Evolutionary conservation across 1,139 yeast species (phyloP).

Genomic region (Geotrichum restrictum): DNA sequence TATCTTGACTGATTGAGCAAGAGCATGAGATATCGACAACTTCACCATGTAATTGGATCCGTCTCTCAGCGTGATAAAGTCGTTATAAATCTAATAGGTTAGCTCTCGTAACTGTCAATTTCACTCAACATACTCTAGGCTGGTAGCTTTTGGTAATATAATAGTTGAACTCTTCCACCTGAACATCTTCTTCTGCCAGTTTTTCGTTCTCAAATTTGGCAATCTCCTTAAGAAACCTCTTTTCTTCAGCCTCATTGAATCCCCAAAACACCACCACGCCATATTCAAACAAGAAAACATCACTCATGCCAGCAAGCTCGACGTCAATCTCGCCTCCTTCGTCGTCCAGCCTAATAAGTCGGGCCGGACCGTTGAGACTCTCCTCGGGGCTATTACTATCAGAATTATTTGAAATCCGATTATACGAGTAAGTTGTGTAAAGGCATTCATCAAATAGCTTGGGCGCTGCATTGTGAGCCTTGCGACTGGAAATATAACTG

Average conservation of each 20-base stretch:
- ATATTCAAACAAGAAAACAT: conserved; percentile 83
- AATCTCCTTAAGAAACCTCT: conserved; percentile 72
- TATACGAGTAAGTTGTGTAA: conserved; percentile 79
- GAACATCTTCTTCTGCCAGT: conserved; percentile 84
- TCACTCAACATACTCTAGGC: conserved; percentile 49
- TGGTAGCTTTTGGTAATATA: conserved; percentile 90
- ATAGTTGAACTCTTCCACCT: conserved; percentile 88
- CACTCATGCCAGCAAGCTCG: conserved; percentile 64
- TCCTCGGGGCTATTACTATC: neutral
- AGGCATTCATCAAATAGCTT: conserved; percentile 89
- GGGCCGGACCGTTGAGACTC: conserved; percentile 21
- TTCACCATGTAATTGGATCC: conserved; percentile 88
- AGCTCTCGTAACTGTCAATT: neutral
- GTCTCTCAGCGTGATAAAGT: conserved; percentile 86
- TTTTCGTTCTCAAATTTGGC: conserved; percentile 90
- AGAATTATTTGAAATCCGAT: conserved; percentile 35
- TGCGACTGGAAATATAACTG: conserved; percentile 79
- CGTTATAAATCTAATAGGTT: conserved; percentile 61
- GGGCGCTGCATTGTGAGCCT: conserved; percentile 65
- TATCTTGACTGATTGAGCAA: conserved; percentile 89
- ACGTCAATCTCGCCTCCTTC: conserved; percentile 94
- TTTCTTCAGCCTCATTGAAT: conserved; percentile 76
- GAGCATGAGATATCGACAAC: conserved; percentile 82
- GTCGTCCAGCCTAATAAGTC: conserved; percentile 69
- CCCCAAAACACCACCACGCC: conserved; percentile 99